Evolutionary conservation across 2,329 filamentous ascomycete species (phyloP).

Genomic region (Microdochium nivale): DNA sequence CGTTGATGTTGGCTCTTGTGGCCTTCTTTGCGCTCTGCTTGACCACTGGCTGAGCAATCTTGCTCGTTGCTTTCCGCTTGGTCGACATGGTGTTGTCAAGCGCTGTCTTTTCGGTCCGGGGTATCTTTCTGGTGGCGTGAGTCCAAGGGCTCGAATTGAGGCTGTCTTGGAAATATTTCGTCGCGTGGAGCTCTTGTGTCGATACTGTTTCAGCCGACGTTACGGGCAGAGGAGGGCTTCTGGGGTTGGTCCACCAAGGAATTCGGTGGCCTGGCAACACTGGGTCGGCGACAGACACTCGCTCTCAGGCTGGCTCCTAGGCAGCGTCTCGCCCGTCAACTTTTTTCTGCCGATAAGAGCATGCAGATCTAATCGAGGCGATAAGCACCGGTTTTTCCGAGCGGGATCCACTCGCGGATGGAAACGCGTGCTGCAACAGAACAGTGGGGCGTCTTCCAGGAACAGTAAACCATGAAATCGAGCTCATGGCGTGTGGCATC

Average conservation of each 20-base stretch:
- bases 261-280: background rate
- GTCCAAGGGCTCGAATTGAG: too few relatives aligned
- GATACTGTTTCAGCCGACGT: background rate
- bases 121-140: too few relatives aligned
- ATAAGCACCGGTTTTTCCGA: background rate
- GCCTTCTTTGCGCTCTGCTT: conserved; percentile 43
- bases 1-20: conserved; percentile 44
- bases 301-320: background rate
- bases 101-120: background rate
- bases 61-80: conserved; percentile 50
- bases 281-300: background rate
- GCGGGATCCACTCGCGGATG: background rate
- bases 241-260: background rate
- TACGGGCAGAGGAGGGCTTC: background rate
- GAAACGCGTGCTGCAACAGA: background rate
- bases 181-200: too few relatives aligned
- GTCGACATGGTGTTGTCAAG: conserved; percentile 38
- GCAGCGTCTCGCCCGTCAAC: background rate
- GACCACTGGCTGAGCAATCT: conserved; percentile 46
- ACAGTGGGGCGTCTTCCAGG: background rate
- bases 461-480: too few relatives aligned
- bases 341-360: background rate
- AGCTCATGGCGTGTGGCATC: background rate
- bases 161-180: too few relatives aligned
- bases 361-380: background rate